Base-by-base conservation (phyloP, 306 rosid species). In the Dalbergia cultrata region DNA sequence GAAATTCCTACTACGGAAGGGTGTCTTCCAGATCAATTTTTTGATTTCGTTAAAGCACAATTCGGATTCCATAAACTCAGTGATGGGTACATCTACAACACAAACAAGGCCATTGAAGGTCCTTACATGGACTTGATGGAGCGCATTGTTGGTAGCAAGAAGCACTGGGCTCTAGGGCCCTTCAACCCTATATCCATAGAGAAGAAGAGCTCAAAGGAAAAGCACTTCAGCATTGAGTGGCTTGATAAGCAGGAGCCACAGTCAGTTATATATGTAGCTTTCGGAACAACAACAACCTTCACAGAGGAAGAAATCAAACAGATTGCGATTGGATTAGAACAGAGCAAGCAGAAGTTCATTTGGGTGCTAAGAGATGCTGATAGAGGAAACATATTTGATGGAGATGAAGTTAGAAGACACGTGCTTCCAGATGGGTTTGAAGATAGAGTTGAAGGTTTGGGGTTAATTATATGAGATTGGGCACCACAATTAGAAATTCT, bases 121-220 rank as follows among this genome's bases (percentile, higher is more conserved):
- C 14, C 82, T 17, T 87, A 82, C 33, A 41, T 88, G 13, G 88
- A 89, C 13, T 39, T 85, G 12, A 9, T 87, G 4, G 75, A 86
- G 67, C 21, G 13, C 12, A 31, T 76, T 5, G 45, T 4, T 5
- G 39, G 43, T 8, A n/a, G n/a, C n/a, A n/a, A n/a, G n/a, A n/a
- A n/a, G n/a, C n/a, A n/a, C n/a, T n/a, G n/a, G n/a, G n/a, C 90
- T 2, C 33, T 92, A 0, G 97, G 93, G 3, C 93, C 94, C 0
- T 83, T 90, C 72, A 82, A 84, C 60, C 93, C 94, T 6, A 37
- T 80, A 57, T 39, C 34, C 47, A 52, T 50, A 21, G 80, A 72
- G 71, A 79, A 64, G 31, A 81, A 62, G 7, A 35, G 44, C n/a
- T 26, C 77, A 3, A 80, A 70, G 13, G 66, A 19, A 87, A 89